Conservation (phyloP, 495 filamentous ascomycete genomes). For the Xylaria castorea region DNA sequence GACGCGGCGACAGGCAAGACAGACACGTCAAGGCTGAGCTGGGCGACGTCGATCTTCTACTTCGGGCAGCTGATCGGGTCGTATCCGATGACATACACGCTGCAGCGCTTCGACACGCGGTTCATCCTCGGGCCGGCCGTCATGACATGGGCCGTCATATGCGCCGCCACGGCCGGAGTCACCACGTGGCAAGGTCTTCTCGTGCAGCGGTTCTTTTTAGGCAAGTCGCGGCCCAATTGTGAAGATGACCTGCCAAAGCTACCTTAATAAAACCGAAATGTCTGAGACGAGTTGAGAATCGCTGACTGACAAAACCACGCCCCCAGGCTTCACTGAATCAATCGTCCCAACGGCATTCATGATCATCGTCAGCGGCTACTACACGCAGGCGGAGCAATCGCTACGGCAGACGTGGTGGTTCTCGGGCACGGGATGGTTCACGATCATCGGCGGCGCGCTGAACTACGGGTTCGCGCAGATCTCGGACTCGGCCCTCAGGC, state of each 20-base stretch:
- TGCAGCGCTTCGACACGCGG: constrained; percentile 70
- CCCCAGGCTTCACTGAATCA: constrained; percentile 69
- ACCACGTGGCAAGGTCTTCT: constrained; percentile 67
- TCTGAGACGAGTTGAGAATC: not conserved
- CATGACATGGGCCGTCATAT: constrained; percentile 69
- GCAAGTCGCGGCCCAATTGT: not conserved
- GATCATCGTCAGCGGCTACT: constrained; percentile 68
- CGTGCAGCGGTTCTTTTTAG: constrained; percentile 72
- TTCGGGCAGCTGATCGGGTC: constrained; percentile 77
- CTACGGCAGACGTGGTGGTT: constrained; percentile 76
- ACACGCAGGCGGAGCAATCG: constrained; percentile 71
- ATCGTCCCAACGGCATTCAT: constrained; percentile 74
- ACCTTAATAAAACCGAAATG: not conserved
- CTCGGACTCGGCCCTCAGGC: constrained; percentile 54
- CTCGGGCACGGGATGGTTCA: constrained; percentile 68
- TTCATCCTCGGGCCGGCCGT: constrained; percentile 68
- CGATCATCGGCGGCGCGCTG: constrained; percentile 69
- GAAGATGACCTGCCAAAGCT: not conserved
- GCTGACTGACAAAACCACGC: not conserved
- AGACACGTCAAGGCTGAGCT: constrained; percentile 63
- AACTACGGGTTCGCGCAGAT: constrained; percentile 78
- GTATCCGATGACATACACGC: constrained; percentile 72
- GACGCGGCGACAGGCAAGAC: constrained; percentile 31
- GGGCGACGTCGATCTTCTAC: constrained; percentile 81
- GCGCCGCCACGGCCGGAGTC: constrained; percentile 72